Evolutionary conservation across 441 rosid genomes (phyloP).

Genomic region (Jatropha podagrica): DNA sequence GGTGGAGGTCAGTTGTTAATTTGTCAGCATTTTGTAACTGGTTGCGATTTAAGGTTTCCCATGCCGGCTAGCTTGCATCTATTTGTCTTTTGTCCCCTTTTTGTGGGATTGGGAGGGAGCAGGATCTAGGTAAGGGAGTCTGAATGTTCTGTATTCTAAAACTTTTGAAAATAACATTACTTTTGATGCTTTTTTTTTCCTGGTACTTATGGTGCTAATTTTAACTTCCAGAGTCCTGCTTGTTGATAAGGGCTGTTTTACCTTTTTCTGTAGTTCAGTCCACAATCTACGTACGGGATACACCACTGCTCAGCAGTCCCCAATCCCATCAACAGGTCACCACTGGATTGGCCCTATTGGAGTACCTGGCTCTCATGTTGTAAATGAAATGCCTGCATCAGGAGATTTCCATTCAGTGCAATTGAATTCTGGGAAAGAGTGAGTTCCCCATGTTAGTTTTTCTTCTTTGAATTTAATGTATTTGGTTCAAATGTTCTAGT

Average conservation of each 20-base stretch:
- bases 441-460: constrained; percentile 11
- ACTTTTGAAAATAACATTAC: neutral
- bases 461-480: neutral
- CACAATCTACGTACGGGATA: constrained; percentile 23
- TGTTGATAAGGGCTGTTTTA: neutral
- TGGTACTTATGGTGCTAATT: neutral
- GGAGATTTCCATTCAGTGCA: constrained; percentile 28
- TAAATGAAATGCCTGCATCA: constrained; percentile 32
- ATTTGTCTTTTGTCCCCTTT: neutral
- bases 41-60: neutral
- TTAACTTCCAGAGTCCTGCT: neutral
- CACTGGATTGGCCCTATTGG: constrained; percentile 28
- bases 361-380: constrained; percentile 29
- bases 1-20: neutral
- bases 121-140: neutral
- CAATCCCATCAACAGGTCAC: constrained; percentile 24
- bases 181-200: neutral
- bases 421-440: constrained; percentile 31
- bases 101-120: neutral
- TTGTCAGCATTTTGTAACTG: neutral
- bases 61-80: neutral
- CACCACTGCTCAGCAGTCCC: constrained; percentile 14
- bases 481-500: neutral
- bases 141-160: neutral
- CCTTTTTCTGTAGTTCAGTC: constrained; percentile 27